phyloP scores from a whole-genome alignment of 371 early-diverging fungal genomes.

The Hamiltosporidium tvaerminnensis region DNA sequence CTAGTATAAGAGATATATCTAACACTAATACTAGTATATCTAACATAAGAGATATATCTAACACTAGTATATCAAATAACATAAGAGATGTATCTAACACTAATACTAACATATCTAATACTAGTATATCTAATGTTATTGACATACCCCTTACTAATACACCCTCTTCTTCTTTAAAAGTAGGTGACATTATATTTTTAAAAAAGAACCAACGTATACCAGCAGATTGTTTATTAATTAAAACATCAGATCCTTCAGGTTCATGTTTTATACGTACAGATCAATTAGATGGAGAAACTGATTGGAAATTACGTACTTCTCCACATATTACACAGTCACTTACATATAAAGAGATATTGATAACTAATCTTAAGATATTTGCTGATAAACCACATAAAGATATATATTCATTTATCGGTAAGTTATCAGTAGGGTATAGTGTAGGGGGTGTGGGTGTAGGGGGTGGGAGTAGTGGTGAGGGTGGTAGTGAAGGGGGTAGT shows the following conservation, averaged over 20 bases:
- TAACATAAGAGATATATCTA: not conserved
- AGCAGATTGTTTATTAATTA: constrained; percentile 74
- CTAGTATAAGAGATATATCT: not conserved
- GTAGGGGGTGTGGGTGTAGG: constrained; percentile 1
- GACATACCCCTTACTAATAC: constrained; percentile 48
- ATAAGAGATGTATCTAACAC: not conserved
- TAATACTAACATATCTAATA: not conserved
- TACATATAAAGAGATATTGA: not conserved
- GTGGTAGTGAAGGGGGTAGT: too few species aligned
- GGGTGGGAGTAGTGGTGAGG: too few species aligned
- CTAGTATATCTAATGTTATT: not conserved
- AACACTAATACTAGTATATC: not conserved
- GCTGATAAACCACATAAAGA: constrained; percentile 84
- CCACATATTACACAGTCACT: not conserved
- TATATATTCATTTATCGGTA: constrained; percentile 80
- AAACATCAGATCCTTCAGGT: constrained; percentile 66
- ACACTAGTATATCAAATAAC: not conserved
- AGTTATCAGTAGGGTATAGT: constrained; percentile 50
- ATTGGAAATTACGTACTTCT: constrained; percentile 71
- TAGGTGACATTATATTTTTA: constrained; percentile 76
- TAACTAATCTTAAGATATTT: constrained; percentile 10
- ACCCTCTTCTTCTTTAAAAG: constrained; percentile 66
- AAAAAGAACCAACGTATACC: constrained; percentile 80
- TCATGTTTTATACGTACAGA: constrained; percentile 92
- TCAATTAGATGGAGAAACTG: constrained; percentile 95